These are phyloP conservation scores for Trichoderma sp. DNA, from an alignment of 2,329 filamentous ascomycete species.

Conservation along the genomic window DNA sequence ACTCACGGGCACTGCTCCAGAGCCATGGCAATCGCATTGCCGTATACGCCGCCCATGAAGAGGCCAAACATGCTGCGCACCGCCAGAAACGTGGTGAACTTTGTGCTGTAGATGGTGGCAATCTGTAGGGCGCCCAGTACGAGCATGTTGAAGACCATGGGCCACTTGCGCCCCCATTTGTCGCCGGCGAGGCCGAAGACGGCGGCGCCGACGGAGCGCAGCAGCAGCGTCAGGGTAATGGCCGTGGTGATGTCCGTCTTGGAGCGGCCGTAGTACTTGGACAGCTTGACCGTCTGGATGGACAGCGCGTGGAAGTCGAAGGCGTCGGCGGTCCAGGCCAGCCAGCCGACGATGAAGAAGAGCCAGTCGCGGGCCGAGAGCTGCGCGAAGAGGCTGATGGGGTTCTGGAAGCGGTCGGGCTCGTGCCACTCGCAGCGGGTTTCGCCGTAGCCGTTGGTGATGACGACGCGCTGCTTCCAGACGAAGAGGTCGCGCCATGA, in stretches of 20 bases:
- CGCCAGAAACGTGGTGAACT: conserved; percentile 73
- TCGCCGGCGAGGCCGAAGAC: conserved; percentile 77
- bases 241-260: conserved; percentile 72
- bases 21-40: conserved; percentile 77
- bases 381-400: conserved; percentile 67
- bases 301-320: conserved; percentile 83
- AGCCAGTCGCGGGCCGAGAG: conserved; percentile 69
- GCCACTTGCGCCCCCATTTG: conserved; percentile 80
- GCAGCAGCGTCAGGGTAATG: conserved; percentile 73
- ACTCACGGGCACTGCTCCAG: conserved; percentile 70
- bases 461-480: conserved; percentile 73
- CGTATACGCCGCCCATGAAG: conserved; percentile 81
- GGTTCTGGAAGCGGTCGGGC: conserved; percentile 69
- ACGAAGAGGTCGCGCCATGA: conserved; percentile 65
- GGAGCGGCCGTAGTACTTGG: conserved; percentile 51
- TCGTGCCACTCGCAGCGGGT: conserved; percentile 67
- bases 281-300: conserved; percentile 74
- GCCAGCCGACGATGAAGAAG: conserved; percentile 74
- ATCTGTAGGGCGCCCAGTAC: conserved; percentile 68
- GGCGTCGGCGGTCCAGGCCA: conserved; percentile 78
- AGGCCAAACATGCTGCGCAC: conserved; percentile 73
- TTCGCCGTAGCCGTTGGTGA: conserved; percentile 66
- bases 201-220: conserved; percentile 74
- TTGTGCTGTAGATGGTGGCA: conserved; percentile 74
- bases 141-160: conserved; percentile 80